Evolutionary conservation across 1,139 yeast genomes (phyloP), one percentile per base, ranked within the genome.

Genomic region (Yarrowia galli): DNA sequence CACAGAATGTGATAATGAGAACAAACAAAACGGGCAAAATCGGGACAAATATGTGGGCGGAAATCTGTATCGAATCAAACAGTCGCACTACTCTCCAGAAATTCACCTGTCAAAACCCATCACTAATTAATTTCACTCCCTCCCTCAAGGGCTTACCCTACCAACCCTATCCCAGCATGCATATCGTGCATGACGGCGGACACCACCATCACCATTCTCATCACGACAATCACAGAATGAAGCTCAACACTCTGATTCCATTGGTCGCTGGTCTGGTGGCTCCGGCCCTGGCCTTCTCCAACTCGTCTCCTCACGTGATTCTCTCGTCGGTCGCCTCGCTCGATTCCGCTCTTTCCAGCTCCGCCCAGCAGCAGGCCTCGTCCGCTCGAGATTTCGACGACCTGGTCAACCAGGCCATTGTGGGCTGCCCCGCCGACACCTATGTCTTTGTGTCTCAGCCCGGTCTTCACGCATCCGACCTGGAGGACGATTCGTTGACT

Each of bases 371-470:
- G 42, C 45, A 42, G 64, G 64, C 64, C 42, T 58, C 51, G 51
- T 58, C 64, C 8, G 35, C 69, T 38, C 64, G 56, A 49, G 70
- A 69, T 28, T 70, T 69, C 45, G 69, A 70, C 66, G 49, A 65
- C 48, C 69, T 70, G 16, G 71, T 71, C 22, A 66, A 53, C 46
- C 64, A 71, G 61, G 72, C 75, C 20, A 69, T 75, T 36, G 69
- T 71, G 18, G 72, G 71, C 18, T 79, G 82, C 71, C 71, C 73
- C 9, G 79, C 79, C 69, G 79, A 78, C 70, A 76, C 79, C 15
- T 80, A 79, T 70, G 72, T 80, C 48, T 71, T 80, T 48, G 78
- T 79, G 38, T 71, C 73, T 68, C 80, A 79, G 71, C 79, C 78
- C 23, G 77, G 77, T 20, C 74, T 77, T 48, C 74, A 73, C 53